Evolutionary conservation across 768 basidiomycete species (phyloP).

Genomic region (Mycena belliarum): DNA sequence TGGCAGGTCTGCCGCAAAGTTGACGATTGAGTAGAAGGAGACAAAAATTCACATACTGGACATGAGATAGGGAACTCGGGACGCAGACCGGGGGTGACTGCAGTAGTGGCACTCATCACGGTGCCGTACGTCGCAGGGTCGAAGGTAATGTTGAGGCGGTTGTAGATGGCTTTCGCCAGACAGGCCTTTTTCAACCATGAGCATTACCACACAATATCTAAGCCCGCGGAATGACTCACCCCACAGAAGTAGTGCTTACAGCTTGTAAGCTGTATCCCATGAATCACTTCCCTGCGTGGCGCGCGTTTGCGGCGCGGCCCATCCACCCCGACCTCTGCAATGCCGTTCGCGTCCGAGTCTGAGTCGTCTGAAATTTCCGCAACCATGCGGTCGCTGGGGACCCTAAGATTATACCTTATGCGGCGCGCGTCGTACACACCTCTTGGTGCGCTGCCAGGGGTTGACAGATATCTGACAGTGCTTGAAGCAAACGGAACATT

Average conservation of each 20-base stretch:
- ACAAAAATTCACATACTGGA: constrained; percentile 24
- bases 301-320: background rate
- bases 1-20: constrained; percentile 9
- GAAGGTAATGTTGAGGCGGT: constrained; percentile 22
- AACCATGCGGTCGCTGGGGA: constrained; percentile 15
- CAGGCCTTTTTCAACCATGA: constrained; percentile 14
- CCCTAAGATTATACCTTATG: background rate
- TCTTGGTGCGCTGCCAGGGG: constrained; percentile 22
- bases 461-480: constrained; percentile 20
- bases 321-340: constrained; percentile 2
- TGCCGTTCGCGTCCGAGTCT: constrained; percentile 13
- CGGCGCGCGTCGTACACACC: background rate
- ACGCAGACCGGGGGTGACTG: constrained; percentile 8
- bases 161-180: constrained; percentile 23
- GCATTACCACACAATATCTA: background rate
- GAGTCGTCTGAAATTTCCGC: constrained; percentile 22
- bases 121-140: constrained; percentile 21
- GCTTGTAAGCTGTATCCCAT: constrained; percentile 23
- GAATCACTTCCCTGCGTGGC: constrained; percentile 7
- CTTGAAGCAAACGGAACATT: constrained; percentile 24
- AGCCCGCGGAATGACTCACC: constrained; percentile 1
- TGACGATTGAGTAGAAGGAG: background rate
- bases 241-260: constrained; percentile 27
- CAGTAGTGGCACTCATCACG: background rate
- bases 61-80: constrained; percentile 24